Conservation (phyloP, 345 rosid genomes). For the Lagerstroemia speciosa region DNA sequence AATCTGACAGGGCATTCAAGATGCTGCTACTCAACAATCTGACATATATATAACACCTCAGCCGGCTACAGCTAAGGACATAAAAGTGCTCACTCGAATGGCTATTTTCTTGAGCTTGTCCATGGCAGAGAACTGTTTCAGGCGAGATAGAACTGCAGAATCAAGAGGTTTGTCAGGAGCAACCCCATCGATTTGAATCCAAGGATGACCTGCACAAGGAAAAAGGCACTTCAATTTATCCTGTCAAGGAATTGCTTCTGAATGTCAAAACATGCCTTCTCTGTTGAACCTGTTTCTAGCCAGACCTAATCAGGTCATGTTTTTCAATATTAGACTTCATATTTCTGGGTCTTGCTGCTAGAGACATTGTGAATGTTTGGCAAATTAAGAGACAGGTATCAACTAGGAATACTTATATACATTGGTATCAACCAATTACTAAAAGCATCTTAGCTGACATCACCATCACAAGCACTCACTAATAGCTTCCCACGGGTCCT, state of each 20-base stretch:
- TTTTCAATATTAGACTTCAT: neutral
- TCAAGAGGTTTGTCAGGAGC: slow-evolving; percentile 96
- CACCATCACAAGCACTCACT: no score
- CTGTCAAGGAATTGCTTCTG: neutral
- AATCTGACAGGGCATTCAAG: neutral
- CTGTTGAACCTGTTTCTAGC: neutral
- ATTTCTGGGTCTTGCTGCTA: neutral
- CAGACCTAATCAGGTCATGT: neutral
- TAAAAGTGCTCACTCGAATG: slow-evolving; percentile 45
- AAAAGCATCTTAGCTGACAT: no score
- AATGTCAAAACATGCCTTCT: neutral
- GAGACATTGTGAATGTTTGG: neutral
- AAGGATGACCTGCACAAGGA: slow-evolving; percentile 75
- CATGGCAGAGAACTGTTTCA: slow-evolving; percentile 94
- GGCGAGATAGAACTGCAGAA: slow-evolving; percentile 77
- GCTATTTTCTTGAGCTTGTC: slow-evolving; percentile 94
- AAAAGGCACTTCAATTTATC: neutral
- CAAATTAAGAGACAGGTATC: no score
- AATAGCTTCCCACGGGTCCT: no score
- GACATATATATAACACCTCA: neutral
- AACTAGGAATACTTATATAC: no score
- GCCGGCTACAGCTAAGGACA: neutral
- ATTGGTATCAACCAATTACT: no score
- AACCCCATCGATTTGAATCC: slow-evolving; percentile 76
- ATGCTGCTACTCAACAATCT: neutral